A percentile compares a stretch with the other conserved stretches of the same genome.
These are phyloP conservation scores for Acorus gramineus DNA, from an alignment of 106 monocot genomes.

Conservation along the genomic window DNA sequence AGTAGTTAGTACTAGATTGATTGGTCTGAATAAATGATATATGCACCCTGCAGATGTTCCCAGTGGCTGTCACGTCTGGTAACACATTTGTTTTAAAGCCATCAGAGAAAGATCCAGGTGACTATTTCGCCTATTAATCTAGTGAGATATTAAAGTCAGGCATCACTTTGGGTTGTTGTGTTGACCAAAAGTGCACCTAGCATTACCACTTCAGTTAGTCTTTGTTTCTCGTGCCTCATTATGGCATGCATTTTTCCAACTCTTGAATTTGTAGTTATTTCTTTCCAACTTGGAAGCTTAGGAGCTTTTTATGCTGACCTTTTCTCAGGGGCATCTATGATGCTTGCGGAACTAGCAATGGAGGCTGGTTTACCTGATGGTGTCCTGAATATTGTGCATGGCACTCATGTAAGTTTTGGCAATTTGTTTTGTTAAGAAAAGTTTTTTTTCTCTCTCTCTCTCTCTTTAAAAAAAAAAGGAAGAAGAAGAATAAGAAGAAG, in stretches of 20 bases:
- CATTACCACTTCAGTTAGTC: background rate
- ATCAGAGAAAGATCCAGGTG: slow-evolving; percentile 99
- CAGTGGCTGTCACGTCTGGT: slow-evolving; percentile 88
- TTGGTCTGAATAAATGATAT: background rate
- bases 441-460: background rate
- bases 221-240: no score
- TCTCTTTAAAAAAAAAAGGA: no score
- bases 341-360: slow-evolving; percentile 91
- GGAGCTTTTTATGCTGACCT: background rate
- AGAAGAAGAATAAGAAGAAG: no score
- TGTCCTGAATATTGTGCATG: slow-evolving; percentile 91
- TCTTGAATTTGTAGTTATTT: no score
- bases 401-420: slow-evolving; percentile 62
- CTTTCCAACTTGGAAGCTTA: no score
- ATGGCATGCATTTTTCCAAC: no score
- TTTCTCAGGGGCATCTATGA: slow-evolving; percentile 84
- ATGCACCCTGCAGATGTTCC: slow-evolving; percentile 74
- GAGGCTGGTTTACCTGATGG: slow-evolving; percentile 94
- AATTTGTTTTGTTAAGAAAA: background rate
- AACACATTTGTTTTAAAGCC: slow-evolving; percentile 96
- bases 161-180: background rate
- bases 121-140: background rate
- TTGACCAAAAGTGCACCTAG: background rate
- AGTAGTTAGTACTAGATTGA: no score
- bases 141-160: no score